Evolutionary conservation across 169 alveolate species (phyloP).

Genomic region (Plasmodium ovale): DNA sequence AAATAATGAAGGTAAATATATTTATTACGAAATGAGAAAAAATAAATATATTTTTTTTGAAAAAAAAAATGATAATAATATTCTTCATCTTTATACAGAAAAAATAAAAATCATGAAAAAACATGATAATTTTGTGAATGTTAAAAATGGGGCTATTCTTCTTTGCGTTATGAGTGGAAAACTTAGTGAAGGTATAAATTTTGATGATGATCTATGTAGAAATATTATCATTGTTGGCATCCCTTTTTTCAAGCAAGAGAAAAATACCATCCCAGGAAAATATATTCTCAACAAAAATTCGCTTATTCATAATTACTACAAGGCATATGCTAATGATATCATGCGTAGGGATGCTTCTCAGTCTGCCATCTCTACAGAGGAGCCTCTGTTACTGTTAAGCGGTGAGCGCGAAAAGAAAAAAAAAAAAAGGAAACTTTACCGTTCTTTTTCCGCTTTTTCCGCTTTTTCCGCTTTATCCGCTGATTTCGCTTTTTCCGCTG

Average conservation of each 20-base stretch:
- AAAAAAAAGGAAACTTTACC: too few species aligned
- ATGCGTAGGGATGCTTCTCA: background rate
- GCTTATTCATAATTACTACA: slow-evolving; percentile 68
- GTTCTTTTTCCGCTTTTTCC: too few species aligned
- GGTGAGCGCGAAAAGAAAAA: too few species aligned
- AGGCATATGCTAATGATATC: slow-evolving; percentile 34
- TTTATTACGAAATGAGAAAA: slow-evolving; percentile 35
- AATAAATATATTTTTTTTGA: slow-evolving; percentile 75
- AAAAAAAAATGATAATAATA: slow-evolving; percentile 23
- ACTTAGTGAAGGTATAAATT: slow-evolving; percentile 98
- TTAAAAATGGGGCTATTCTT: slow-evolving; percentile 89
- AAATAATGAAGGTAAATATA: slow-evolving; percentile 29
- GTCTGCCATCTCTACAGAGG: background rate
- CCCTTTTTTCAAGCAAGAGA: slow-evolving; percentile 91
- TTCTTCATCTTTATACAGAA: slow-evolving; percentile 1
- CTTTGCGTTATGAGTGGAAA: slow-evolving; percentile 88
- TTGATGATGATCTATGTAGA: slow-evolving; percentile 95
- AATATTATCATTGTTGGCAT: slow-evolving; percentile 94
- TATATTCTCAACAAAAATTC: slow-evolving; percentile 50
- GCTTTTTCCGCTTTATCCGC: too few species aligned
- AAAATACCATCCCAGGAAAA: background rate
- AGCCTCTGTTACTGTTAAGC: too few species aligned
- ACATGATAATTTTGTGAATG: background rate
- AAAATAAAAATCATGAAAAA: background rate
- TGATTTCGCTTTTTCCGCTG: too few species aligned